Evolutionary conservation across 306 rosid species (phyloP).

Genomic region (Geum urbanum): DNA sequence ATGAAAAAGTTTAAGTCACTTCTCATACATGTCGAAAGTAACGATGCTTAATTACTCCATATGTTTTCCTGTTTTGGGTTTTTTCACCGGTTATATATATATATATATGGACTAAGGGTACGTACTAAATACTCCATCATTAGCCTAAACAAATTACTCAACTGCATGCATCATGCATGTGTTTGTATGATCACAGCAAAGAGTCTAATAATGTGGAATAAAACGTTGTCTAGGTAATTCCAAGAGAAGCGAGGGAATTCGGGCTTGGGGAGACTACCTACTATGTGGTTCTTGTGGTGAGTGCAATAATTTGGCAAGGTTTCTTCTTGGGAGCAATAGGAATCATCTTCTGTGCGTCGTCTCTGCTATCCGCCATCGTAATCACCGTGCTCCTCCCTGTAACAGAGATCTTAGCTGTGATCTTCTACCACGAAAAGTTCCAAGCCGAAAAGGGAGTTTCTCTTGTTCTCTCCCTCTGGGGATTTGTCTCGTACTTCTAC

Average conservation of each 20-base stretch:
- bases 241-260: constrained; percentile 59
- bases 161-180: too few relatives aligned
- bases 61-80: background rate
- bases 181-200: background rate
- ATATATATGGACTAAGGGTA: background rate
- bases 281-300: constrained; percentile 46
- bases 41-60: background rate
- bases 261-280: constrained; percentile 52
- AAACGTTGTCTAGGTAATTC: constrained; percentile 41
- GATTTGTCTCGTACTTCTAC: constrained; percentile 62
- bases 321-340: constrained; percentile 81
- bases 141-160: too few relatives aligned
- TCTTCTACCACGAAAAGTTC: constrained; percentile 58
- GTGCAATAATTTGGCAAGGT: constrained; percentile 59
- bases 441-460: constrained; percentile 57
- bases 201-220: background rate
- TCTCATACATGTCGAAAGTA: too few relatives aligned
- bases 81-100: background rate
- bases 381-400: constrained; percentile 57
- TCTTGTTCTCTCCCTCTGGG: constrained; percentile 61
- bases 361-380: constrained; percentile 55
- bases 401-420: constrained; percentile 54
- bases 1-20: too few relatives aligned
- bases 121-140: too few relatives aligned
- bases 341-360: constrained; percentile 62